Conservation (phyloP, 2,329 filamentous ascomycete genomes). For the Pseudopyricularia cyperi region DNA sequence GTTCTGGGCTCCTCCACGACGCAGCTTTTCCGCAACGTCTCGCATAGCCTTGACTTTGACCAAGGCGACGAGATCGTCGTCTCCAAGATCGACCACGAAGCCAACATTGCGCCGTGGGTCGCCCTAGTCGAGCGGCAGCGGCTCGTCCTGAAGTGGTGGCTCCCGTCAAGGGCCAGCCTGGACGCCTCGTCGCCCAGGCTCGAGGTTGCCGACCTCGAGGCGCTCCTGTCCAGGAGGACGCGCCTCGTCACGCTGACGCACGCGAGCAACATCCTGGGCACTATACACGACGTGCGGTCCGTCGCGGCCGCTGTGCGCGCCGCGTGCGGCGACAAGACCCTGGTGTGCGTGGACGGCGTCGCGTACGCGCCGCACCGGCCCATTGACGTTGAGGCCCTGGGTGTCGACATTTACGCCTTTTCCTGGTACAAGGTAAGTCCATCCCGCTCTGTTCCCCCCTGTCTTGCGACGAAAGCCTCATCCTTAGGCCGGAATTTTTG, state of each 20-base stretch:
- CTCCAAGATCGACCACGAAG: conserved; percentile 64
- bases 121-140: conserved; percentile 48
- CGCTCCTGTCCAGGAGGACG: conserved; percentile 49
- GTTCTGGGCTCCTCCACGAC: conserved; percentile 65
- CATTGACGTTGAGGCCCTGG: conserved; percentile 55
- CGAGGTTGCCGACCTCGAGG: conserved; percentile 38
- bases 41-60: conserved; percentile 36
- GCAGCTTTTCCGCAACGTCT: conserved; percentile 62
- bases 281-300: conserved; percentile 48
- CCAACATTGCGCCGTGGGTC: conserved; percentile 64
- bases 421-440: conserved; percentile 58
- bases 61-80: conserved; percentile 55
- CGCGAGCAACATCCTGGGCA: conserved; percentile 60
- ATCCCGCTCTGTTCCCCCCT: not conserved
- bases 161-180: conserved; percentile 17
- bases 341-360: conserved; percentile 64
- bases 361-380: conserved; percentile 62
- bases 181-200: conserved; percentile 41
- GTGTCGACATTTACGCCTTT: conserved; percentile 66
- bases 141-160: conserved; percentile 60
- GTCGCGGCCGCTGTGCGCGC: conserved; percentile 40
- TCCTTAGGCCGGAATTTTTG: too few relatives aligned
- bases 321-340: conserved; percentile 30
- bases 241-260: conserved; percentile 63
- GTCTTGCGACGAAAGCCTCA: not conserved